phyloP scores from a whole-genome alignment of 441 rosid genomes.

The Macaranga tanarius region DNA sequence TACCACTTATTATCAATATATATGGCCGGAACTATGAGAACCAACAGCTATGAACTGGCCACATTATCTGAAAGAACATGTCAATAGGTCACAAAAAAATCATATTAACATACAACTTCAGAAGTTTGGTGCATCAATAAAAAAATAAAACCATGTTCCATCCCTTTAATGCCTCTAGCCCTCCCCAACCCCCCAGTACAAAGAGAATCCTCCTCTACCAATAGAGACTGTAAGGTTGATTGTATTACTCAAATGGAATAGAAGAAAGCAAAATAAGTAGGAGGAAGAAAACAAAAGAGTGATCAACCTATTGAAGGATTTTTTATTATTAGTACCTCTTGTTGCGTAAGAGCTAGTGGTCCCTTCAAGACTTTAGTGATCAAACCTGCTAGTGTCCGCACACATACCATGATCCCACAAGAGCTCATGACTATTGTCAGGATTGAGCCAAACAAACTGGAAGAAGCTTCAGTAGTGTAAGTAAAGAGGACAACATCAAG shows the following conservation, averaged over 20 bases:
- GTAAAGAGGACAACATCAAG: slow-evolving; percentile 18
- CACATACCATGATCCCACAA: slow-evolving; percentile 97
- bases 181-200: not conserved
- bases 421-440: slow-evolving; percentile 94
- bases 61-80: not conserved
- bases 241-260: too few species aligned
- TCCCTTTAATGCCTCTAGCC: too few species aligned
- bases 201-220: too few species aligned
- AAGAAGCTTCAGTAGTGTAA: slow-evolving; percentile 27
- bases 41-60: not conserved
- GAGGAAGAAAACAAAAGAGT: not conserved
- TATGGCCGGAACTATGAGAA: not conserved
- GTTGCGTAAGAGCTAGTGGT: slow-evolving; percentile 73
- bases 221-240: not conserved
- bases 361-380: slow-evolving; percentile 87
- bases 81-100: not conserved
- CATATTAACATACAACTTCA: not conserved
- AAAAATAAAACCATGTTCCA: not conserved
- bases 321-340: slow-evolving; percentile 51
- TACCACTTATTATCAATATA: not conserved
- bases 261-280: not conserved
- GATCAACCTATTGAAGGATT: not conserved
- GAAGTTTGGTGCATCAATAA: not conserved
- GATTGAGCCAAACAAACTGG: slow-evolving; percentile 92
- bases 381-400: slow-evolving; percentile 91